A percentile compares a stretch with the other conserved stretches of the same genome.
These are phyloP conservation scores for Calonectria ilicicola DNA, from an alignment of 2,329 filamentous ascomycete species.

Conservation along the genomic window DNA sequence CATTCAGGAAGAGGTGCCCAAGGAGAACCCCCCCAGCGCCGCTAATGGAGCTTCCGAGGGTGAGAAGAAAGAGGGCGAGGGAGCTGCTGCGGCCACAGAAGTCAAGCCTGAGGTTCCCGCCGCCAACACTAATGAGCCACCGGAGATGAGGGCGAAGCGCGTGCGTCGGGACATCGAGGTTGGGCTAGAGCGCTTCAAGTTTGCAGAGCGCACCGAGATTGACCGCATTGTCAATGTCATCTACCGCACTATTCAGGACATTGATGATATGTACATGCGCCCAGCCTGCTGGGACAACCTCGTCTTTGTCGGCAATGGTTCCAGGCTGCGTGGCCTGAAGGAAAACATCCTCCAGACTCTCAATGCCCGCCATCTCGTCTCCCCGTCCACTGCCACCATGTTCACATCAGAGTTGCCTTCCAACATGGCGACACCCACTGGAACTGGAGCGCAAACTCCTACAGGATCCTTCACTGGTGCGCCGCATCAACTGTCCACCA, in stretches of 20 bases:
- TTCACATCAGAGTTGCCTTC: conserved; percentile 98
- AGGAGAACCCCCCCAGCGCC: conserved; percentile 35
- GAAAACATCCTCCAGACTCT: conserved; percentile 88
- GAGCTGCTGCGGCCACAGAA: conserved; percentile 31
- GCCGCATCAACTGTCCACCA: conserved; percentile 66
- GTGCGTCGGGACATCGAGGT: conserved; percentile 79
- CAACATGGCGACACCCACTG: conserved; percentile 89
- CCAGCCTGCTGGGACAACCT: conserved; percentile 92
- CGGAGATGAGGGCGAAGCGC: conserved; percentile 65
- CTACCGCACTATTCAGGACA: conserved; percentile 84
- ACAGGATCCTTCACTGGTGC: conserved; percentile 70
- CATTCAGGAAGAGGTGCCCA: conserved; percentile 64
- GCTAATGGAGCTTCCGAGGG: conserved; percentile 34
- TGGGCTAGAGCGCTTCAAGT: conserved; percentile 79
- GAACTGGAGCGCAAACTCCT: conserved; percentile 92
- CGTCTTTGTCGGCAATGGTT: conserved; percentile 91
- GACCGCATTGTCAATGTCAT: conserved; percentile 87
- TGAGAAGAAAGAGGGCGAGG: conserved; percentile 27
- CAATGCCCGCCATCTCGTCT: conserved; percentile 86
- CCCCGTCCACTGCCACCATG: conserved; percentile 92
- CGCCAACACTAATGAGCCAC: conserved; percentile 40
- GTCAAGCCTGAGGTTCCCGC: conserved; percentile 37
- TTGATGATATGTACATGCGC: conserved; percentile 87
- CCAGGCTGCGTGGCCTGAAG: conserved; percentile 79
- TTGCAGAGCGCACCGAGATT: conserved; percentile 77